Evolutionary conservation across 139 green algal species (phyloP).

Genomic region (Marvania coccoides): DNA sequence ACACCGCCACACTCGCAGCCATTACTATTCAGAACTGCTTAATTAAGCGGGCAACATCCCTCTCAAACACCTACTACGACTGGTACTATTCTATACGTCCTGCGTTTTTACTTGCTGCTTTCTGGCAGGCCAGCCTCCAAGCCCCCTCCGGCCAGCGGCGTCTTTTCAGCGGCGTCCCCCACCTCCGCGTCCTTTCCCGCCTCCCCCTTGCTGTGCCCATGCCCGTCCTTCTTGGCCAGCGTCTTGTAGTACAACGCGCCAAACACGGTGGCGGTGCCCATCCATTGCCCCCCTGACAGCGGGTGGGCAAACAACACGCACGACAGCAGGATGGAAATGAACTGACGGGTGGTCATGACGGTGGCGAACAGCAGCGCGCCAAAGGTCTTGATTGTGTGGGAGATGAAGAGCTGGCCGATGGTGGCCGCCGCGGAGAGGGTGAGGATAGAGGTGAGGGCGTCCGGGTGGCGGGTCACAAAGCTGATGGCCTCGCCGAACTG

Average conservation of each 20-base stretch:
- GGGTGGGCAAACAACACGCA: constrained; percentile 78
- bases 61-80: not conserved
- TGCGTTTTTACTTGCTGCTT: too few relatives aligned
- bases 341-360: constrained; percentile 92
- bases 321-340: constrained; percentile 85
- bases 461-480: constrained; percentile 55
- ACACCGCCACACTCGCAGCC: not conserved
- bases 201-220: not conserved
- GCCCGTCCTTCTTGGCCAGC: constrained; percentile 11
- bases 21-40: not conserved
- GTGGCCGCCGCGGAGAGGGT: constrained; percentile 49
- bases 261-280: constrained; percentile 51
- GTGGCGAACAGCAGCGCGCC: constrained; percentile 85
- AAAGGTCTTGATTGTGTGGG: constrained; percentile 68
- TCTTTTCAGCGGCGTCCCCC: constrained; percentile 3
- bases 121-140: too few relatives aligned
- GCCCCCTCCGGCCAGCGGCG: not conserved
- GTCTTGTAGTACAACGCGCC: constrained; percentile 51
- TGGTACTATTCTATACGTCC: too few relatives aligned
- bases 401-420: constrained; percentile 72
- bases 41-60: not conserved
- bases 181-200: not conserved
- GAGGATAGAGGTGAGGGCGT: constrained; percentile 43
- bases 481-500: constrained; percentile 46
- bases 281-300: constrained; percentile 58